A percentile compares a stretch with the other conserved stretches of the same genome.
phyloP scores from a whole-genome alignment of 345 rosid genomes.

The Heritiera littoralis region DNA sequence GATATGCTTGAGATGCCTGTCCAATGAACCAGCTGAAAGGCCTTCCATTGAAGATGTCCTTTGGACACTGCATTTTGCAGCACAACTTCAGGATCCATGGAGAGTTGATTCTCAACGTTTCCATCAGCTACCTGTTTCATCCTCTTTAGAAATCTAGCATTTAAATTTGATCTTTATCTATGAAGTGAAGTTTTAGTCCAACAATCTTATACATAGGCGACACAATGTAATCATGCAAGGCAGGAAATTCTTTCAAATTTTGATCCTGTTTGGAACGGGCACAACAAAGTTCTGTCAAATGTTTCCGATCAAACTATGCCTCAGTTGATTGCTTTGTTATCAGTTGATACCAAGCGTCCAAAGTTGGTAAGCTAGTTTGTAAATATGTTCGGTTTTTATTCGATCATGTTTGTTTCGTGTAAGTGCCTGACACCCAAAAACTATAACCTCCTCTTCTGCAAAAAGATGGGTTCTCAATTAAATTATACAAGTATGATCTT shows the following conservation, averaged over 20 bases:
- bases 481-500: too few relatives aligned
- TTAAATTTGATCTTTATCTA: neutral
- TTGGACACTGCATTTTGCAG: slow-evolving; percentile 67
- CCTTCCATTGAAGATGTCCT: slow-evolving; percentile 62
- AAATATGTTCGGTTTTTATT: too few relatives aligned
- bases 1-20: slow-evolving; percentile 47
- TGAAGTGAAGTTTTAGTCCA: neutral
- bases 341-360: too few relatives aligned
- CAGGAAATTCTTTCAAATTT: neutral
- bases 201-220: neutral
- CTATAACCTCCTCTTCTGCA: too few relatives aligned
- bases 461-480: too few relatives aligned
- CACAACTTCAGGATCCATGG: slow-evolving; percentile 49
- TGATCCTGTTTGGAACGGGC: neutral
- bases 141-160: neutral
- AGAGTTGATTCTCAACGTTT: slow-evolving; percentile 20
- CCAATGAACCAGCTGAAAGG: slow-evolving; percentile 35
- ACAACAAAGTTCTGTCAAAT: too few relatives aligned
- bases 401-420: too few relatives aligned
- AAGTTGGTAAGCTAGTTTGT: too few relatives aligned
- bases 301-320: too few relatives aligned
- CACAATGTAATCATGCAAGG: neutral
- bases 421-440: too few relatives aligned
- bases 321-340: too few relatives aligned
- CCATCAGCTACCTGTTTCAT: neutral